Conservation (phyloP, 2,329 filamentous ascomycete species). For the Didymella exigua region DNA sequence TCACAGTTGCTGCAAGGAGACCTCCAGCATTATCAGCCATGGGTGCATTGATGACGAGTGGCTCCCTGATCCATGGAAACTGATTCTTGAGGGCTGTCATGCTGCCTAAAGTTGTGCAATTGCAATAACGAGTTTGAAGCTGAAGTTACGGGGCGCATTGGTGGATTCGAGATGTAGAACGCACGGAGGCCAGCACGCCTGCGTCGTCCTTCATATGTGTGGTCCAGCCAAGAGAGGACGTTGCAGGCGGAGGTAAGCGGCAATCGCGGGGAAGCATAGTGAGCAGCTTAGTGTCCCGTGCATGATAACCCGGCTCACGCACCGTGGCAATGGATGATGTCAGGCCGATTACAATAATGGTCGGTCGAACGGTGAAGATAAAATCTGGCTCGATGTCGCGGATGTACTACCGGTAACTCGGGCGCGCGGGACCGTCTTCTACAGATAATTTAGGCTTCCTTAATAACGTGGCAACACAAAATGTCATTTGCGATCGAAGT, state of each 20-base stretch:
- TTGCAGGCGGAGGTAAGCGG: background rate
- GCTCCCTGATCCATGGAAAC: slow-evolving; percentile 60
- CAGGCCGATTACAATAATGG: too few species aligned
- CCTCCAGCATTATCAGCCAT: slow-evolving; percentile 68
- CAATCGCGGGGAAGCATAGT: background rate
- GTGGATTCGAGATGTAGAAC: background rate
- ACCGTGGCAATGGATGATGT: too few species aligned
- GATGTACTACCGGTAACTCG: too few species aligned
- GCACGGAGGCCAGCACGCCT: background rate
- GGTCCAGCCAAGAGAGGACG: too few species aligned
- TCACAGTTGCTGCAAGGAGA: slow-evolving; percentile 66
- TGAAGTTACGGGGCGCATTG: background rate
- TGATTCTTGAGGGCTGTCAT: background rate
- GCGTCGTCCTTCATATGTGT: background rate
- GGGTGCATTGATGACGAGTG: slow-evolving; percentile 67
- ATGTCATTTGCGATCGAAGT: too few species aligned
- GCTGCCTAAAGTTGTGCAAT: background rate
- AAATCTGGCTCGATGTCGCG: too few species aligned
- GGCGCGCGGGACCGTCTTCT: too few species aligned
- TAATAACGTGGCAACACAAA: too few species aligned
- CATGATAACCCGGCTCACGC: background rate
- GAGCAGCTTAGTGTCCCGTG: background rate
- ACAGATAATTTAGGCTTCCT: too few species aligned
- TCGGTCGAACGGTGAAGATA: too few species aligned
- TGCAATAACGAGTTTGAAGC: background rate